Percentiles rank a stretch among this genome's conserved stretches.
phyloP scores from a whole-genome alignment of 208 protist genomes.

The Crithidia fasciculata region DNA sequence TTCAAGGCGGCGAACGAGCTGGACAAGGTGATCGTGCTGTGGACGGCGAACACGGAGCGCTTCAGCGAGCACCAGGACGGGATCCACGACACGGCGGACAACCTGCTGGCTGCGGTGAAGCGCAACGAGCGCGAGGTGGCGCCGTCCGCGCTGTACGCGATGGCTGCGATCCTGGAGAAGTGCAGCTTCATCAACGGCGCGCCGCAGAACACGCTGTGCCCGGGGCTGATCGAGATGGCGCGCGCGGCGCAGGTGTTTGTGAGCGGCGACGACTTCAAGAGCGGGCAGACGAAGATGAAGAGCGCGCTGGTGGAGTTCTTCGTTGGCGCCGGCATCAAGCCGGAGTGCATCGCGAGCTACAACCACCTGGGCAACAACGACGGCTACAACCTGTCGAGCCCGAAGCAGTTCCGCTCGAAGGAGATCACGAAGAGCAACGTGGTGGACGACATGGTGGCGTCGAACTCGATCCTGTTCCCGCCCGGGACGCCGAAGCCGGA shows the following conservation, averaged over 20 bases:
- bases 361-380: conserved; percentile 99
- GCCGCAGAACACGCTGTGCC: conserved; percentile 99
- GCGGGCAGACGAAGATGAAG: conserved; percentile 99
- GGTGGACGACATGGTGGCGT: conserved; percentile 99
- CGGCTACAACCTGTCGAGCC: conserved; percentile 97
- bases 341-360: conserved; percentile 86
- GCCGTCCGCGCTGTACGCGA: conserved; percentile 96
- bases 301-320: conserved; percentile 98
- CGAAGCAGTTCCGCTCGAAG: conserved; percentile 98
- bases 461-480: conserved; percentile 96
- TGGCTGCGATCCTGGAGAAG: conserved; percentile 97
- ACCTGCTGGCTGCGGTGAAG: conserved; percentile 93
- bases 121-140: conserved; percentile 91
- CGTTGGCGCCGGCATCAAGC: conserved; percentile 92
- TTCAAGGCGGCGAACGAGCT: conserved; percentile 90
- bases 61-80: conserved; percentile 93
- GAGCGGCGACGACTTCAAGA: conserved; percentile 99
- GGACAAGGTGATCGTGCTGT: conserved; percentile 98
- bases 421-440: conserved; percentile 99
- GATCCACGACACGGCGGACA: conserved; percentile 97
- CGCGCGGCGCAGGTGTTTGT: conserved; percentile 90
- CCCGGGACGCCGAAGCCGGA: conserved; percentile 93
- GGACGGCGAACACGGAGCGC: conserved; percentile 99
- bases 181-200: conserved; percentile 98
- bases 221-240: conserved; percentile 95